These are phyloP conservation scores for Solanum verrucosum DNA, from an alignment of 257 asterid genomes.

Conservation along the genomic window DNA sequence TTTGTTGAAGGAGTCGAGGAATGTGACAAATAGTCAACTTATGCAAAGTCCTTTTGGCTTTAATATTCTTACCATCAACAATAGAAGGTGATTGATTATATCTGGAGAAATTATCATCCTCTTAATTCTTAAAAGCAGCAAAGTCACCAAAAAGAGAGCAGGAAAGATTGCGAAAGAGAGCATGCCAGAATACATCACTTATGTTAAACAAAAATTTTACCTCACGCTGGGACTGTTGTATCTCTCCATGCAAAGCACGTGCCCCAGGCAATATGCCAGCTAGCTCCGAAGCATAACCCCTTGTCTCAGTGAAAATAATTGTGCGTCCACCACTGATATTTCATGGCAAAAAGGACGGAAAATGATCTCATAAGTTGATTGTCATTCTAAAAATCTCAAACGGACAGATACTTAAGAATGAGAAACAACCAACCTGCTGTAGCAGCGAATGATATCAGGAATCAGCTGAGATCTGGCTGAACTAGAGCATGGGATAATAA, in stretches of 20 bases:
- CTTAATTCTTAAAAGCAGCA: not conserved
- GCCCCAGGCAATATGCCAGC: conserved; percentile 91
- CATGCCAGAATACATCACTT: not conserved
- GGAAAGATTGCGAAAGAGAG: not conserved
- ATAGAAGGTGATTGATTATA: not conserved
- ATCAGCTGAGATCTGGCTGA: conserved; percentile 82
- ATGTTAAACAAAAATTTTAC: conserved; percentile 15
- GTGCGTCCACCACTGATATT: conserved; percentile 82
- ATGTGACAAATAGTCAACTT: not conserved
- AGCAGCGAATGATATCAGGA: conserved; percentile 88
- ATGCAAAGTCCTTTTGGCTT: not conserved
- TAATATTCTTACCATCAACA: not conserved
- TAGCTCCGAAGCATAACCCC: conserved; percentile 77
- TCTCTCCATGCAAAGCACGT: conserved; percentile 95
- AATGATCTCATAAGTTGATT: not conserved
- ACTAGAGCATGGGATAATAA: conserved; percentile 80
- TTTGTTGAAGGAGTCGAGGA: not conserved
- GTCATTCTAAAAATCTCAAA: not conserved
- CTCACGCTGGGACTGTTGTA: conserved; percentile 95
- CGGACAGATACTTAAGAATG: not conserved
- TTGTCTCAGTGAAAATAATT: conserved; percentile 86
- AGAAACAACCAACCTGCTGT: conserved; percentile 63
- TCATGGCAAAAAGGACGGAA: not conserved
- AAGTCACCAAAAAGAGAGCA: not conserved
- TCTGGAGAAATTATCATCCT: not conserved